Conservation (phyloP, 306 rosid genomes). For the Astragalus glycyphyllos region DNA sequence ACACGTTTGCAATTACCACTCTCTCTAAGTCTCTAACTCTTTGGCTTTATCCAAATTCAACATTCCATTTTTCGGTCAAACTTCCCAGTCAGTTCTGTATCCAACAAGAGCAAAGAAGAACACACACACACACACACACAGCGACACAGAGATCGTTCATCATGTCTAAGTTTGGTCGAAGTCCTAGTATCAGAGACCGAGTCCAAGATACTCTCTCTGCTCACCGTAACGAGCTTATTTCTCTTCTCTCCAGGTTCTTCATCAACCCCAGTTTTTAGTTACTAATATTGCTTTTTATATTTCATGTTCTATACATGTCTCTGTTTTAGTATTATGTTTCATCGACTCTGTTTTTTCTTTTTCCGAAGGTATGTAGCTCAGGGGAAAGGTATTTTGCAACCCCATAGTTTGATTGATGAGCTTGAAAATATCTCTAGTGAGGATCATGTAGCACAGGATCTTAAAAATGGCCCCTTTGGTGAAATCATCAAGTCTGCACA, state of each 20-base stretch:
- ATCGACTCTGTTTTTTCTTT: not conserved
- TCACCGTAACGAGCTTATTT: constrained; percentile 84
- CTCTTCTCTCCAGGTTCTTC: constrained; percentile 87
- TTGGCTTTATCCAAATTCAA: not conserved
- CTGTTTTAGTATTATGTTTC: not conserved
- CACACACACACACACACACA: not conserved
- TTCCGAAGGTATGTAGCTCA: constrained; percentile 74
- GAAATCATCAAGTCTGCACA: constrained; percentile 56
- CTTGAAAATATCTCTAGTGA: constrained; percentile 57
- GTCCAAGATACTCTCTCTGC: constrained; percentile 82
- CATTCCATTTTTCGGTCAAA: not conserved
- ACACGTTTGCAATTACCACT: constrained; percentile 18
- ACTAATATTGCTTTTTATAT: not conserved
- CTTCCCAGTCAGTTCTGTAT: not conserved
- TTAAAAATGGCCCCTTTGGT: constrained; percentile 52
- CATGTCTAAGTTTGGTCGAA: constrained; percentile 70
- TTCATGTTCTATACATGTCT: not conserved
- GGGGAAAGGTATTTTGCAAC: constrained; percentile 90
- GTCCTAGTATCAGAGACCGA: constrained; percentile 76
- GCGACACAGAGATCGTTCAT: not conserved
- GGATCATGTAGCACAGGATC: constrained; percentile 45
- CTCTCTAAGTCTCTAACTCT: constrained; percentile 1
- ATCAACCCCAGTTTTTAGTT: not conserved
- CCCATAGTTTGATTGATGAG: constrained; percentile 83
- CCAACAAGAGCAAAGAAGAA: not conserved